Evolutionary conservation across 148 eudicot genomes (phyloP).

Genomic region (Rhododendron simsii): DNA sequence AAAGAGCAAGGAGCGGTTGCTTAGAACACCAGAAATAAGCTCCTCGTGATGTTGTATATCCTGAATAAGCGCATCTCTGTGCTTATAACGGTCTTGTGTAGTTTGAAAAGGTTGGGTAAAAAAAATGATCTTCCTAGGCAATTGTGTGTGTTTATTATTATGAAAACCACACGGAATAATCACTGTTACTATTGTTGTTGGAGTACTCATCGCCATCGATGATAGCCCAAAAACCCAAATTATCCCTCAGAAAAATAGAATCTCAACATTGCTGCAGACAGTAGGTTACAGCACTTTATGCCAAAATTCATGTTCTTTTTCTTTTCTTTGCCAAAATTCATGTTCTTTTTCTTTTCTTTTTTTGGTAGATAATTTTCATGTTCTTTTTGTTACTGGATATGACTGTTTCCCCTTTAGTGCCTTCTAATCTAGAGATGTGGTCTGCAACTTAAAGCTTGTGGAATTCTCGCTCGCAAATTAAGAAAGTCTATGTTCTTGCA

Average conservation of each 20-base stretch:
- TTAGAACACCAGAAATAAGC: background rate
- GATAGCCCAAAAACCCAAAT: too few relatives aligned
- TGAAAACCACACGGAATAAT: background rate
- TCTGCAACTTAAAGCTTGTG: background rate
- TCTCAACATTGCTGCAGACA: background rate
- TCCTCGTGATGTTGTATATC: background rate
- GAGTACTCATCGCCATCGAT: too few relatives aligned
- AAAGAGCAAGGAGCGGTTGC: constrained; percentile 12
- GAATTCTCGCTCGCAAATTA: background rate
- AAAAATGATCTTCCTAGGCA: background rate
- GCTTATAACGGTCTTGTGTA: background rate
- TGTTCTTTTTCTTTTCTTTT: too few relatives aligned
- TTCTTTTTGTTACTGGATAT: background rate
- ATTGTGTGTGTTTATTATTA: background rate
- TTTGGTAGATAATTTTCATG: background rate
- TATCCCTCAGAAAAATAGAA: background rate
- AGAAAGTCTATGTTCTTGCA: too few relatives aligned
- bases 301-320: background rate
- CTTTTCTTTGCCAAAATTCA: background rate
- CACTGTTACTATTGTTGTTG: too few relatives aligned
- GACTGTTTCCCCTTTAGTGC: background rate
- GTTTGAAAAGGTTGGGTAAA: background rate
- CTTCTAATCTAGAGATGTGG: background rate
- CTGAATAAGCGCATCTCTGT: background rate
- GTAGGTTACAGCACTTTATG: background rate